A percentile compares a stretch with the other conserved stretches of the same genome.
Evolutionary conservation across 1,284 basidiomycete species (phyloP).

Genomic region (Melampsora americana): DNA sequence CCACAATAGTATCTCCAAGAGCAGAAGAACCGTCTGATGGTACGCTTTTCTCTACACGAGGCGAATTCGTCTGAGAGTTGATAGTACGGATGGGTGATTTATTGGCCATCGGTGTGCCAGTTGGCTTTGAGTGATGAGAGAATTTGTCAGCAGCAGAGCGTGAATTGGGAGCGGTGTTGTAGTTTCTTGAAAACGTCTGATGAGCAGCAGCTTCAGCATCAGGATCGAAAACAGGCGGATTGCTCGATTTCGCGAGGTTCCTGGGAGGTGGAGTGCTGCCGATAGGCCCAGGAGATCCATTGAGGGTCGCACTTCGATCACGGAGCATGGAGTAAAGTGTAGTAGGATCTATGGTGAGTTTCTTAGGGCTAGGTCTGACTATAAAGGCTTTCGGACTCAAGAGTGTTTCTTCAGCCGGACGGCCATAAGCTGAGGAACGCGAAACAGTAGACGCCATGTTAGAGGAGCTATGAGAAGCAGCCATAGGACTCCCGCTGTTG

Average conservation of each 20-base stretch:
- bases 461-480: conserved; percentile 9
- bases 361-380: conserved; percentile 40
- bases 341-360: conserved; percentile 39
- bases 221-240: conserved; percentile 34
- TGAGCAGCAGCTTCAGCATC: conserved; percentile 39
- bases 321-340: conserved; percentile 36
- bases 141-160: not conserved
- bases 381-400: conserved; percentile 43
- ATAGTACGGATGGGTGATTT: conserved; percentile 13
- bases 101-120: not conserved
- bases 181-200: conserved; percentile 26
- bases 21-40: not conserved
- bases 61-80: not conserved
- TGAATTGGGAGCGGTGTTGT: not conserved
- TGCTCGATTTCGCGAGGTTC: conserved; percentile 11
- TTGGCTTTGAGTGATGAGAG: conserved; percentile 1
- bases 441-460: conserved; percentile 26
- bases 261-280: conserved; percentile 30
- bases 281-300: conserved; percentile 30
- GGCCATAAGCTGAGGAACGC: conserved; percentile 37
- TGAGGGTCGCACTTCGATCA: conserved; percentile 33
- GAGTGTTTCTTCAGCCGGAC: conserved; percentile 32
- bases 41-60: not conserved
- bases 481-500: conserved; percentile 14
- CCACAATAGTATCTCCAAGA: conserved; percentile 41